Percentiles rank a stretch among this genome's conserved stretches.
Conservation (phyloP, 2,329 filamentous ascomycete genomes). For the Clonostachys sp. region DNA sequence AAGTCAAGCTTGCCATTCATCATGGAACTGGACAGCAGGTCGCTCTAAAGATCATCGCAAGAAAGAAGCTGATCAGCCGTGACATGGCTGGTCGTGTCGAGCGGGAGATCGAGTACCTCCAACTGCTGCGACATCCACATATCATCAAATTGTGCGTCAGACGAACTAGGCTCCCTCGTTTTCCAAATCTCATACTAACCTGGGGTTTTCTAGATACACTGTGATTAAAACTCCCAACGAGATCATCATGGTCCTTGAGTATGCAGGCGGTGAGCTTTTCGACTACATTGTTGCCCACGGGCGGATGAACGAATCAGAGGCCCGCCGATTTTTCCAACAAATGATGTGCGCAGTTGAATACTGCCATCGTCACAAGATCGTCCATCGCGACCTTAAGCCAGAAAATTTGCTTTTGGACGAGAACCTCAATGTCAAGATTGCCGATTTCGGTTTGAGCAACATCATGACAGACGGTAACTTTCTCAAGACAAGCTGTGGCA, state of each 20-base stretch:
- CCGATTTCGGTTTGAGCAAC: conserved; percentile 96
- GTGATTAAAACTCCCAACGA: conserved; percentile 93
- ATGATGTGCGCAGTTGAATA: conserved; percentile 99
- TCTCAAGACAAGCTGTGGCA: conserved; percentile 96
- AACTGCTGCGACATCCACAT: conserved; percentile 91
- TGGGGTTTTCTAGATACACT: conserved; percentile 61
- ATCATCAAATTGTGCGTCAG: conserved; percentile 89
- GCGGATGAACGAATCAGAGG: conserved; percentile 83
- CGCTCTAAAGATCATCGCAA: conserved; percentile 94
- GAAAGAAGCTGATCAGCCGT: conserved; percentile 91
- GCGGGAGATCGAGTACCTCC: conserved; percentile 96
- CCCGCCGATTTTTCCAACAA: conserved; percentile 98
- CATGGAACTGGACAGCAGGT: conserved; percentile 91
- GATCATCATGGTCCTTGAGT: conserved; percentile 99
- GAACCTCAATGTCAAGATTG: conserved; percentile 97
- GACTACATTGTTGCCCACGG: conserved; percentile 97
- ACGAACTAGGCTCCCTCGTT: neutral
- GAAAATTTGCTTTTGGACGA: conserved; percentile 95
- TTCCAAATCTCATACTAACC: neutral
- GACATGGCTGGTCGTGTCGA: conserved; percentile 98
- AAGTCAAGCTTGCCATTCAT: conserved; percentile 95
- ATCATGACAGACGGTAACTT: conserved; percentile 99
- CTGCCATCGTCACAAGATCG: conserved; percentile 97
- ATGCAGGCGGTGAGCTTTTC: conserved; percentile 93
- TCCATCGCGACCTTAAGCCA: conserved; percentile 94